phyloP scores from a whole-genome alignment of 257 asterid species.

The Jacaranda copaia region DNA sequence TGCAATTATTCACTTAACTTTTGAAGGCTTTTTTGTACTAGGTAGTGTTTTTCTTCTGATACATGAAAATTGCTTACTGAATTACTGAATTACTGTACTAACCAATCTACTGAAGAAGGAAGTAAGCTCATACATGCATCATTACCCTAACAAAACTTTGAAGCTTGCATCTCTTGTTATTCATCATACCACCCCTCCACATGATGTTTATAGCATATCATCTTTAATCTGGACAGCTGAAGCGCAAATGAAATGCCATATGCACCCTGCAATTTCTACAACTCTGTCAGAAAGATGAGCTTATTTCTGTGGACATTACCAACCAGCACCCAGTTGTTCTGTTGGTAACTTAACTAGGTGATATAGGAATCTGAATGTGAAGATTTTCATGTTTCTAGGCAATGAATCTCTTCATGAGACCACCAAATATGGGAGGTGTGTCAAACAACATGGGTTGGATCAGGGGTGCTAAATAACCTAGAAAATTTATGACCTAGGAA shows the following conservation, averaged over 20 bases:
- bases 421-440: conserved; percentile 11
- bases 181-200: too few species aligned
- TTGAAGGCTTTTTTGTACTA: background rate
- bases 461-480: conserved; percentile 2
- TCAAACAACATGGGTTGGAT: background rate
- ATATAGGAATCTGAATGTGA: conserved; percentile 8
- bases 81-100: background rate
- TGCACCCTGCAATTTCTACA: background rate
- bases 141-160: background rate
- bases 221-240: conserved; percentile 7
- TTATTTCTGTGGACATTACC: conserved; percentile 6
- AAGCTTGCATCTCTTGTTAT: too few species aligned
- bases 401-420: too few species aligned
- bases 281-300: conserved; percentile 8
- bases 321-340: background rate
- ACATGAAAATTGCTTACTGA: conserved; percentile 8
- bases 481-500: background rate
- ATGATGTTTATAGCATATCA: background rate
- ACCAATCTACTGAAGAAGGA: conserved; percentile 9
- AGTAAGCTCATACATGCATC: background rate
- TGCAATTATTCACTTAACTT: background rate
- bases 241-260: conserved; percentile 10
- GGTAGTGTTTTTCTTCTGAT: conserved; percentile 3
- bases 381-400: background rate
- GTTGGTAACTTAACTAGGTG: conserved; percentile 10